Evolutionary conservation across 2,329 filamentous ascomycete species (phyloP).

Genomic region (Parafenestella ontariensis): DNA sequence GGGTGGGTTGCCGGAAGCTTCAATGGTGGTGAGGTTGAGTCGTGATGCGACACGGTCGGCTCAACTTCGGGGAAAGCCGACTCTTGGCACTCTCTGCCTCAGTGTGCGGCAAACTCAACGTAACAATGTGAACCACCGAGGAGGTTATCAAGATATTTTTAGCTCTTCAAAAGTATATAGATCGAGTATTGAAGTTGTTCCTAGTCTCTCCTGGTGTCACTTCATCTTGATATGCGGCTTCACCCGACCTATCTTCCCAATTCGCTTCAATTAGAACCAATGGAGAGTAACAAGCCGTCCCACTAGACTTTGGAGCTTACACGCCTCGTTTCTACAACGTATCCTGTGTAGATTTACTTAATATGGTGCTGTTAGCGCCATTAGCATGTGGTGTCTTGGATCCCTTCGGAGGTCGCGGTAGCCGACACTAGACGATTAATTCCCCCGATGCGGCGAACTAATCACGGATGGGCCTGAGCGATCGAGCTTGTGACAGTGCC

Average conservation of each 20-base stretch:
- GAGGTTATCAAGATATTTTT: no score
- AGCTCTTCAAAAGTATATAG: no score
- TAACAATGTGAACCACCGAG: no score
- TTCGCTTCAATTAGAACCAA: no score
- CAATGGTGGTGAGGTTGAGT: constrained; percentile 17
- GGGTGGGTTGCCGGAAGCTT: constrained; percentile 5
- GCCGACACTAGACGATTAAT: constrained; percentile 7
- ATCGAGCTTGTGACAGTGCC: constrained; percentile 10
- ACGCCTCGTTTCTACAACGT: neutral
- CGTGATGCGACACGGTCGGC: constrained; percentile 27
- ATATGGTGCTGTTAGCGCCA: neutral
- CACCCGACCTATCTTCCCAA: no score
- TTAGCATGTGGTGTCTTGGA: neutral
- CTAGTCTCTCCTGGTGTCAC: neutral
- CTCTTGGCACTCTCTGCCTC: constrained; percentile 28
- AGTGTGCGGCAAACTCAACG: no score
- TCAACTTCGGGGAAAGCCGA: constrained; percentile 17
- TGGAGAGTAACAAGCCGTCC: no score
- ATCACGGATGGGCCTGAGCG: constrained; percentile 8
- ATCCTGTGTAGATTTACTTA: no score
- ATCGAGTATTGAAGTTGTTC: no score
- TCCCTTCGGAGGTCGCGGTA: constrained; percentile 1
- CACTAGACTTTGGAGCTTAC: no score
- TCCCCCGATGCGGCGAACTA: constrained; percentile 4
- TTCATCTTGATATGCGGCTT: neutral